These are phyloP conservation scores for Endocladia muricata DNA, from an alignment of 31 red algal genomes.

Conservation along the genomic window DNA sequence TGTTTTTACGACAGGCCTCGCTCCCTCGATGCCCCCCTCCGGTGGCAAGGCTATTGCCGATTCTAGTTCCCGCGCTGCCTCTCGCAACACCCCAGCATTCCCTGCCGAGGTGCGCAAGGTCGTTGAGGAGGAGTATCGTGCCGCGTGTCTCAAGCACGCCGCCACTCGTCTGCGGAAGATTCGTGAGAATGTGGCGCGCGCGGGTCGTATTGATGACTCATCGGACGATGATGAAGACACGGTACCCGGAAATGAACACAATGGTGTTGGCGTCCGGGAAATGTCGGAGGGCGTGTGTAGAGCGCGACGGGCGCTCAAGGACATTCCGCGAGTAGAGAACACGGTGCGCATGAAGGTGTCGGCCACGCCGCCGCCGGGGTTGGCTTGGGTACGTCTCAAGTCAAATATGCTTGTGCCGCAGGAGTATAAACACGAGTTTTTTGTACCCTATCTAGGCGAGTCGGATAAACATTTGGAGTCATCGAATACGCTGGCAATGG, in stretches of 20 bases:
- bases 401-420: constrained; percentile 50
- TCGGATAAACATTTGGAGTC: constrained; percentile 35
- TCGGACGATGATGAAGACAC: neutral
- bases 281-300: neutral
- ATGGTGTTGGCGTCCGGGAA: neutral
- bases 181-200: neutral
- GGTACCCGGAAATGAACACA: neutral
- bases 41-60: too few relatives aligned
- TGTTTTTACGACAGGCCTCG: too few relatives aligned
- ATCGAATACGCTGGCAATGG: constrained; percentile 51
- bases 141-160: neutral
- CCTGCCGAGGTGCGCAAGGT: neutral
- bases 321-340: neutral
- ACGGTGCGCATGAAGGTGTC: neutral
- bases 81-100: too few relatives aligned
- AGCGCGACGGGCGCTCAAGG: neutral
- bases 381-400: constrained; percentile 47
- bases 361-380: constrained; percentile 20
- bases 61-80: too few relatives aligned
- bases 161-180: neutral
- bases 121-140: neutral
- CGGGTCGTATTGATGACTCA: neutral
- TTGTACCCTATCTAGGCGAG: constrained; percentile 73
- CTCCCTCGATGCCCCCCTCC: too few relatives aligned
- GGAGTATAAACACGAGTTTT: constrained; percentile 21